A percentile compares a stretch with the other conserved stretches of the same genome.
Evolutionary conservation across 2,329 filamentous ascomycete species (phyloP).

Genomic region (Dactylellina sp.): DNA sequence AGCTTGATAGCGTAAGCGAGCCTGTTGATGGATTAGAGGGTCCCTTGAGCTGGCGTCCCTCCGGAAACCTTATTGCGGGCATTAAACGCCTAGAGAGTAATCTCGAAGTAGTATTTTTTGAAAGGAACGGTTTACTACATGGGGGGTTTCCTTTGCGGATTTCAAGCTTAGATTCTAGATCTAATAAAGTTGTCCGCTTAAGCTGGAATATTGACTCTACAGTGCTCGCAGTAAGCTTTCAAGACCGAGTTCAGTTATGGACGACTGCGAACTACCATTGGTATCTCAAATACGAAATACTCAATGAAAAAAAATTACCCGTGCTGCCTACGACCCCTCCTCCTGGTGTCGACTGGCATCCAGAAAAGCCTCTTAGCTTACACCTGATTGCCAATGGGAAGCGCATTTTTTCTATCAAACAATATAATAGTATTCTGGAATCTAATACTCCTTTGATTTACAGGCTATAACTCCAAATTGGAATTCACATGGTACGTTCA

Average conservation of each 20-base stretch:
- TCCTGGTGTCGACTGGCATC: slow-evolving; percentile 74
- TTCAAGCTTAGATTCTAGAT: slow-evolving; percentile 70
- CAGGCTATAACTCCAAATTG: slow-evolving; percentile 63
- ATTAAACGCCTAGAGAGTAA: slow-evolving; percentile 77
- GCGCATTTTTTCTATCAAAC: slow-evolving; percentile 56
- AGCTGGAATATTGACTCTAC: slow-evolving; percentile 94
- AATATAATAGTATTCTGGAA: slow-evolving; percentile 58
- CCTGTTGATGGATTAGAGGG: slow-evolving; percentile 92
- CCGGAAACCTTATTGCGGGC: slow-evolving; percentile 89
- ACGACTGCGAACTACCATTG: slow-evolving; percentile 98
- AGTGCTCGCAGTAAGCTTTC: slow-evolving; percentile 83
- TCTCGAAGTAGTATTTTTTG: slow-evolving; percentile 92
- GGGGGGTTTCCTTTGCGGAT: slow-evolving; percentile 87
- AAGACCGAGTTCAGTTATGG: slow-evolving; percentile 87
- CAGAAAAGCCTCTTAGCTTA: slow-evolving; percentile 81
- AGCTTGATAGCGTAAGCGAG: slow-evolving; percentile 92
- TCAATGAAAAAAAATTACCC: slow-evolving; percentile 10
- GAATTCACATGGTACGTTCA: slow-evolving; percentile 71
- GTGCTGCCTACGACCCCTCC: neutral
- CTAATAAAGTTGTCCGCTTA: slow-evolving; percentile 73
- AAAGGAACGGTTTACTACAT: slow-evolving; percentile 96
- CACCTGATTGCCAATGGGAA: slow-evolving; percentile 69
- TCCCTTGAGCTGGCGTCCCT: slow-evolving; percentile 88
- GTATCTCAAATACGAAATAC: slow-evolving; percentile 92
- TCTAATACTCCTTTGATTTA: slow-evolving; percentile 20